Base-by-base conservation (phyloP, 306 rosid genomes). In the Urtica urens region DNA sequence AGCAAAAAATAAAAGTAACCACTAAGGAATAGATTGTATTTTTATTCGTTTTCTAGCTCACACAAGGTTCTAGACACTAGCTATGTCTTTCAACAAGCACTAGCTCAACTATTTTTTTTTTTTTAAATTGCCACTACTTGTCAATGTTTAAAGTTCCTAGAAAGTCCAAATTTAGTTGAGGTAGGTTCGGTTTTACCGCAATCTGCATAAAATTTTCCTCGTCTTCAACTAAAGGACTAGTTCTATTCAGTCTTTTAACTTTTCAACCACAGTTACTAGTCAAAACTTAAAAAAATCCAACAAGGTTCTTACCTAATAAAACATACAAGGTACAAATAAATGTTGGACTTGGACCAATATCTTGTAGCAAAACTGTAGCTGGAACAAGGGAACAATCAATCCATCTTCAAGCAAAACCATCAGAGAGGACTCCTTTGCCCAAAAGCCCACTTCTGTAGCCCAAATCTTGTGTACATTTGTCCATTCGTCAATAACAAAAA, bases 121-220 rank as follows among this genome's bases (percentile, higher is more conserved):
- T 4, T 51, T 46, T 23, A 29, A 24, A 24, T 10, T 23, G 25
- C n/a, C 34, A 24, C 17, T n/a, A 25, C 26, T 22, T 41, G 53
- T 52, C 23, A 33, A 3, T 35, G n/a, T 52, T 40, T 2, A 30
- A 24, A 13, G 38, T 63, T 30, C 55, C 51, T 47, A 39, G 62
- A 38, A 58, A 20, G 52, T 46, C 20, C 39, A 6, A 38, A 16
- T 19, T 17, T 33, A 17, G 61, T 38, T 29, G 66, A 39, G 33
- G 72, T 46, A 59, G 60, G 71, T 34, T 50, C 23, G 45, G 48
- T 28, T 65, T 51, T 64, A 65, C 65, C 41, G 9, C 65, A 13
- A 24, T 13, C 8, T 27, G 51, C 14, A 44, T n/a, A n/a, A n/a
- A n/a, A n/a, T n/a, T n/a, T n/a, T n/a, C n/a, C n/a, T n/a, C n/a